Base-by-base conservation (phyloP, 148 eudicot genomes). In the Gaultheria prostrata region DNA sequence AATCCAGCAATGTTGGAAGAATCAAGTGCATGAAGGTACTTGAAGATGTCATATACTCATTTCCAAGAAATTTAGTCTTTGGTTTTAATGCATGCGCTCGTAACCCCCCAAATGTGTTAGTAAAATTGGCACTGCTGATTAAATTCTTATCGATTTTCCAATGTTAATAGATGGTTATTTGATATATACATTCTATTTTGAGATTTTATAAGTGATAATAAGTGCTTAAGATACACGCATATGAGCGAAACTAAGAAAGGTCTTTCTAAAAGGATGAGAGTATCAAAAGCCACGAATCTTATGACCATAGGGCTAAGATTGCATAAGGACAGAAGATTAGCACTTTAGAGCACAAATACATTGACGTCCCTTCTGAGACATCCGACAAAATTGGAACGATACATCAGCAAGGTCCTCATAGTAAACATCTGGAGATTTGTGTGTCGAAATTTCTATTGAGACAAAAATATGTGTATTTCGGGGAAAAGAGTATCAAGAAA, bases 11-110 rank as follows among this genome's bases (percentile, higher is more conserved):
- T 20, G 90, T 87, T 77, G 90, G 89, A 78, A 86, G 91, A 81
- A 88, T 89, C 61, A 86, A 83, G 69, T 89, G 93, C 89, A 91
- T 91, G 92, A 86, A 91, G 90, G 92, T 90, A 85, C 3, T 4
- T 54, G 28, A 53, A 4, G 11, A 11, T 63, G 9, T 30, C 43
- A 32, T 1, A 8, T 30, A 9, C 28, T 61, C 61, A 10, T 56
- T 56, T 18, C 24, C 65, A 20, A 5, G 24, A 24, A 63, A 24
- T 21, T 12, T 4, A 9, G 5, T 24, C 32, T 26, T 65, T 65
- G 15, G 32, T 26, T 26, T 11, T 12, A 26, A 59, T 59, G 43
- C 2, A 33, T 33, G 1, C 35, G 5, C 43, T 39, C 43, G 6
- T 39, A 39, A 39, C 43, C 43, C 39, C 43, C 43, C 43, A 39